These are phyloP conservation scores for Dryadomyces quercus-mongolicae DNA, from an alignment of 2,329 filamentous ascomycete genomes.

Conservation along the genomic window DNA sequence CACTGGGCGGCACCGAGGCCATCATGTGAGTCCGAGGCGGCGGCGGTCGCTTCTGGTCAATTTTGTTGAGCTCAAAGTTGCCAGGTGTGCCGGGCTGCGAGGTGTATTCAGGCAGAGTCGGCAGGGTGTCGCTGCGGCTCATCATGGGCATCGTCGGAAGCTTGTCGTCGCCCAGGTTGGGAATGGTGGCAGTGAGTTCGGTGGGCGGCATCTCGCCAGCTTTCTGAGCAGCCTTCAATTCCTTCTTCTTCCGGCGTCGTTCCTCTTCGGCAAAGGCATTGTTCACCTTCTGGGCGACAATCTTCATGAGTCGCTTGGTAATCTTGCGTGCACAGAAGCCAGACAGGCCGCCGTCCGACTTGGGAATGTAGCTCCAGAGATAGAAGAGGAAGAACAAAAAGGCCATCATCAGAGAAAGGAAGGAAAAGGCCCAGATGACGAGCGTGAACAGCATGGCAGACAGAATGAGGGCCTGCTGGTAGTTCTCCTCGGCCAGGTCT, in stretches of 20 bases:
- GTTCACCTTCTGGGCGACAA: conserved; percentile 78
- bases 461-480: conserved; percentile 69
- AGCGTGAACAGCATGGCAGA: conserved; percentile 89
- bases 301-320: conserved; percentile 70
- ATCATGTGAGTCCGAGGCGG: conserved; percentile 22
- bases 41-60: conserved; percentile 37
- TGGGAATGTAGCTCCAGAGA: conserved; percentile 84
- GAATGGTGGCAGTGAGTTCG: conserved; percentile 55
- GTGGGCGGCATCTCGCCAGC: conserved; percentile 38
- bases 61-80: conserved; percentile 37
- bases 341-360: conserved; percentile 64
- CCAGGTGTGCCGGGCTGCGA: conserved; percentile 45
- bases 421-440: conserved; percentile 75
- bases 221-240: conserved; percentile 37
- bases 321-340: conserved; percentile 89
- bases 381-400: conserved; percentile 75
- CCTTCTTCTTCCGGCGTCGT: conserved; percentile 40
- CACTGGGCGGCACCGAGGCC: conserved; percentile 13
- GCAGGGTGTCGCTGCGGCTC: conserved; percentile 45
- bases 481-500: conserved; percentile 58
- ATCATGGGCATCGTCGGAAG: conserved; percentile 47
- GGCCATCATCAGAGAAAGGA: conserved; percentile 62
- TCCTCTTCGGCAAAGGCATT: conserved; percentile 76
- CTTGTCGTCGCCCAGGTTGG: conserved; percentile 34
- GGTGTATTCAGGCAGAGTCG: conserved; percentile 50